Percentiles rank a stretch among this genome's conserved stretches.
Conservation (phyloP, 1,284 basidiomycete species). For the Cerrena zonata region DNA sequence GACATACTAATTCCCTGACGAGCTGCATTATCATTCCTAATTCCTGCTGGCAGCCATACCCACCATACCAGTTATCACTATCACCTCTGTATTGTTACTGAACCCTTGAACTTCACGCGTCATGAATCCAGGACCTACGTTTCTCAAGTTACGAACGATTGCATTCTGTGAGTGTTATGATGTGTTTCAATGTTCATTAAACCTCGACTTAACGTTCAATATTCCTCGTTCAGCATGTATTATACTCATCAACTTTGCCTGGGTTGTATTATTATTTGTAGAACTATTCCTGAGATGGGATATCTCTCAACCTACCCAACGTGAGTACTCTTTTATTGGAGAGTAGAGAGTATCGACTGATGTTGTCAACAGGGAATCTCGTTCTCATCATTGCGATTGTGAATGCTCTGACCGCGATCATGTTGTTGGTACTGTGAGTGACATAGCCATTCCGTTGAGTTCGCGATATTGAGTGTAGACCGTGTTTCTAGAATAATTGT, state of each 20-base stretch:
- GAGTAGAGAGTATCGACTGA: neutral
- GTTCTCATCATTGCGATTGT: constrained; percentile 41
- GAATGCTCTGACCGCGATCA: constrained; percentile 44
- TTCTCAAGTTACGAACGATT: constrained; percentile 34
- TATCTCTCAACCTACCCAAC: constrained; percentile 31
- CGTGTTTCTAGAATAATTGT: constrained; percentile 41
- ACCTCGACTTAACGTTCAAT: neutral
- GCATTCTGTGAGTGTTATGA: constrained; percentile 35
- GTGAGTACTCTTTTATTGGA: constrained; percentile 27
- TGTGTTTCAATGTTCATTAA: no score
- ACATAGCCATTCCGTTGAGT: neutral
- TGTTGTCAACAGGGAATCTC: constrained; percentile 30
- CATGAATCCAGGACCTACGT: constrained; percentile 15
- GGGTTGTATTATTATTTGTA: constrained; percentile 37
- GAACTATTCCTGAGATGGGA: constrained; percentile 37
- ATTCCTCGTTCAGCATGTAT: constrained; percentile 30
- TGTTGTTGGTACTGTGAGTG: constrained; percentile 49
- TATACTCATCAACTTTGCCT: constrained; percentile 36
- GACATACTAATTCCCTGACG: neutral
- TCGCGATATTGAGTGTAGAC: neutral
- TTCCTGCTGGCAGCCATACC: neutral
- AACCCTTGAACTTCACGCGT: neutral
- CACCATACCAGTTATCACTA: no score
- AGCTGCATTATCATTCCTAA: neutral
- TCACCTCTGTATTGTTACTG: neutral